phyloP scores from a whole-genome alignment of 78 protist species.

The Mantamonas sphyraenae region DNA sequence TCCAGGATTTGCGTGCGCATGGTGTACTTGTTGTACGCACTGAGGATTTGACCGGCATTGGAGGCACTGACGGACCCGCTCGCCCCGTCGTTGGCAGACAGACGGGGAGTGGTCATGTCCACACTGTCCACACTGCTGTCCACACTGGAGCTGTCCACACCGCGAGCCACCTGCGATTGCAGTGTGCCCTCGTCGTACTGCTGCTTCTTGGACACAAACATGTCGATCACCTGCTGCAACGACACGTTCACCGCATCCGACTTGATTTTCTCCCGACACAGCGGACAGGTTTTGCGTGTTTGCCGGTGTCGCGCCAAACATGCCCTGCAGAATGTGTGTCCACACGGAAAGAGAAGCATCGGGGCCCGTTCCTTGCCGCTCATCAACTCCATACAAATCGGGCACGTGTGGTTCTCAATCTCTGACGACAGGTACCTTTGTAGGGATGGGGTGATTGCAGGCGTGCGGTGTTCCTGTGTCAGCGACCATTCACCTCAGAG shows the following conservation, averaged over 20 bases:
- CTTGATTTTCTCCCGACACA: not conserved
- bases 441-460: no score
- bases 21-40: not conserved
- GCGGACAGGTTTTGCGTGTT: not conserved
- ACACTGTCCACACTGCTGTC: no score
- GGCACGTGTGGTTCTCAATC: constrained; percentile 6
- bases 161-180: no score
- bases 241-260: not conserved
- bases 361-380: not conserved
- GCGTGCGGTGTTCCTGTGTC: no score
- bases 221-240: not conserved
- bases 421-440: not conserved
- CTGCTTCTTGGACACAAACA: not conserved
- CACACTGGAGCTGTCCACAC: no score
- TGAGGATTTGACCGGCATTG: not conserved
- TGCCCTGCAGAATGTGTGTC: constrained; percentile 9
- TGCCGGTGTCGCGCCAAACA: not conserved
- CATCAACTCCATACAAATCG: constrained; percentile 19
- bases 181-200: no score
- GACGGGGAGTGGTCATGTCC: no score
- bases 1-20: not conserved
- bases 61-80: not conserved
- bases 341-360: constrained; percentile 15
- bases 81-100: not conserved
- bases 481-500: no score